A percentile compares a stretch with the other conserved stretches of the same genome.
Evolutionary conservation across 495 filamentous ascomycete species (phyloP).

Genomic region (Pseudevernia furfuracea): DNA sequence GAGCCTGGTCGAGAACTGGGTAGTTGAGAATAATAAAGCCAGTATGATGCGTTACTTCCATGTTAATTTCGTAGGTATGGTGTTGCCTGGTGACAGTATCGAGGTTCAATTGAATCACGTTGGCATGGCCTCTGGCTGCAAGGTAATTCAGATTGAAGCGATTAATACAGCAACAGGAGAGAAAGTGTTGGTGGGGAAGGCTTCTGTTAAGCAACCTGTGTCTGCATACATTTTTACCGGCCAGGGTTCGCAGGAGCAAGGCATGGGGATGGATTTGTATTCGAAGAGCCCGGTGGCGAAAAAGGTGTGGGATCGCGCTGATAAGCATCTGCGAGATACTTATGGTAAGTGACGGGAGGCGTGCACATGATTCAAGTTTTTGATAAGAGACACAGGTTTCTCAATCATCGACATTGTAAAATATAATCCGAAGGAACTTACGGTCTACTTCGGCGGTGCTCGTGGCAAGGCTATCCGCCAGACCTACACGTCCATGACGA

Average conservation of each 20-base stretch:
- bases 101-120: slow-evolving; percentile 25
- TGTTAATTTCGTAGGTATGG: too few species aligned
- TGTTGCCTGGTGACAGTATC: too few species aligned
- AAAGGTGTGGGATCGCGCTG: slow-evolving; percentile 36
- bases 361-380: too few species aligned
- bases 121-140: slow-evolving; percentile 34
- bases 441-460: slow-evolving; percentile 36
- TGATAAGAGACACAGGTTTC: too few species aligned
- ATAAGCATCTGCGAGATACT: slow-evolving; percentile 30
- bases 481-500: slow-evolving; percentile 34
- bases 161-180: neutral
- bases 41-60: too few species aligned
- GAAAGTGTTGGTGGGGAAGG: slow-evolving; percentile 25
- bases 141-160: slow-evolving; percentile 26
- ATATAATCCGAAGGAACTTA: slow-evolving; percentile 36
- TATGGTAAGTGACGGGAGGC: slow-evolving; percentile 34
- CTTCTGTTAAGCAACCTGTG: slow-evolving; percentile 32
- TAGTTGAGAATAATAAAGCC: too few species aligned
- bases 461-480: slow-evolving; percentile 32
- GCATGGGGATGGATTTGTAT: slow-evolving; percentile 42
- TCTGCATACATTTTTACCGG: slow-evolving; percentile 42
- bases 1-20: too few species aligned
- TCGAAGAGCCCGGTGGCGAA: slow-evolving; percentile 29
- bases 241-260: slow-evolving; percentile 36
- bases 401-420: slow-evolving; percentile 33